Evolutionary conservation across 2,329 filamentous ascomycete species (phyloP).

Genomic region (Penicillium vulpinum): DNA sequence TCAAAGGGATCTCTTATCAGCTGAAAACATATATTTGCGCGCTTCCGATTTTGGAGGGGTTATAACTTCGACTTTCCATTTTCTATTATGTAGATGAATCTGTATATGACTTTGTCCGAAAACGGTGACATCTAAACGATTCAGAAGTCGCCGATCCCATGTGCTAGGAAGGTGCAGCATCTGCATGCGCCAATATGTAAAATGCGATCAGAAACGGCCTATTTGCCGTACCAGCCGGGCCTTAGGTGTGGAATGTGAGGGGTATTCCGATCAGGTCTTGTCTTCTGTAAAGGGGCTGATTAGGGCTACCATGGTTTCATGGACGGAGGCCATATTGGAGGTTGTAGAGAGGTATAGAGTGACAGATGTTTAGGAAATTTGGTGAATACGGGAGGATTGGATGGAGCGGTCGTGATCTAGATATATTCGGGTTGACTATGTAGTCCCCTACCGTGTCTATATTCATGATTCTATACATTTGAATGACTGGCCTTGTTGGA

Average conservation of each 20-base stretch:
- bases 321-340: conserved; percentile 20
- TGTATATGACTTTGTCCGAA: neutral
- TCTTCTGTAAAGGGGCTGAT: conserved; percentile 52
- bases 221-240: conserved; percentile 33
- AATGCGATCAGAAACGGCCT: conserved; percentile 39
- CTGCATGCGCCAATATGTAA: conserved; percentile 38
- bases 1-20: no score
- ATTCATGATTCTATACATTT: neutral
- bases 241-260: conserved; percentile 32
- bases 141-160: conserved; percentile 30
- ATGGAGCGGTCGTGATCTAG: neutral
- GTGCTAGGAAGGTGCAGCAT: conserved; percentile 37
- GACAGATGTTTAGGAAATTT: neutral
- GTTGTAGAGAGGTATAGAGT: neutral
- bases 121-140: conserved; percentile 17
- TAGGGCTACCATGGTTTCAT: conserved; percentile 52
- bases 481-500: neutral
- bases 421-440: conserved; percentile 8
- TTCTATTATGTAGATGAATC: neutral
- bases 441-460: conserved; percentile 1
- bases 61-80: neutral
- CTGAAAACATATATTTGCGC: no score
- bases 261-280: conserved; percentile 33
- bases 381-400: neutral
- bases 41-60: conserved; percentile 15